Evolutionary conservation across 768 basidiomycete species (phyloP).

Genomic region (Cystobasidium ongulense): DNA sequence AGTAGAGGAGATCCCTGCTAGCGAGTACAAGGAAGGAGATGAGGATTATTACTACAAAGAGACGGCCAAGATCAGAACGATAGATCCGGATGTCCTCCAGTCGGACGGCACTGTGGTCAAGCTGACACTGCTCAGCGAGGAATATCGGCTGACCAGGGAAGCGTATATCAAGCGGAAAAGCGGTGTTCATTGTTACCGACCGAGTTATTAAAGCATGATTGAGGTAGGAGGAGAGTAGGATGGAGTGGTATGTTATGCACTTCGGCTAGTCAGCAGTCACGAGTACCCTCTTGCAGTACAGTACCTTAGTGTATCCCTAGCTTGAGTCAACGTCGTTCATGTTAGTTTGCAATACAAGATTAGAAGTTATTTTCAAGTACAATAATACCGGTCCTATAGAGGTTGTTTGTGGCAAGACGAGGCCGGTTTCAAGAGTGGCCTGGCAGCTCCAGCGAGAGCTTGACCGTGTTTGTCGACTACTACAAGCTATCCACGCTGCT

Average conservation of each 20-base stretch:
- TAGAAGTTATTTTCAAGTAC: too few relatives aligned
- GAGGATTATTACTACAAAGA: not conserved
- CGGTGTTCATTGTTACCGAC: not conserved
- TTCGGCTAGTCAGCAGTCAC: too few relatives aligned
- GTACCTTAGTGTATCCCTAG: too few relatives aligned
- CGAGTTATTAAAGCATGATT: not conserved
- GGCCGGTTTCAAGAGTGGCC: too few relatives aligned
- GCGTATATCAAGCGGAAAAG: slow-evolving; percentile 15
- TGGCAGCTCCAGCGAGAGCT: too few relatives aligned
- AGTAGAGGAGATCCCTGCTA: not conserved
- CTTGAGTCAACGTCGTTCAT: too few relatives aligned
- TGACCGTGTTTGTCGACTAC: too few relatives aligned
- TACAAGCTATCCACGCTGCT: too few relatives aligned
- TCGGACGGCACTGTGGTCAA: not conserved
- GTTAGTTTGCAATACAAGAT: too few relatives aligned
- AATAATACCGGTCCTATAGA: too few relatives aligned
- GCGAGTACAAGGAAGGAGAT: slow-evolving; percentile 7
- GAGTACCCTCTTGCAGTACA: too few relatives aligned
- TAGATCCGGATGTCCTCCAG: slow-evolving; percentile 35
- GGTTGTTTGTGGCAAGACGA: too few relatives aligned
- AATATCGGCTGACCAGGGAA: slow-evolving; percentile 9
- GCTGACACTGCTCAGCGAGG: slow-evolving; percentile 30
- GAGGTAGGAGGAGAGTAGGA: not conserved
- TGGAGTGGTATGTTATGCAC: not conserved
- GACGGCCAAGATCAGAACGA: slow-evolving; percentile 22